Evolutionary conservation across 306 rosid species (phyloP).

Genomic region (Crotalaria pallida): DNA sequence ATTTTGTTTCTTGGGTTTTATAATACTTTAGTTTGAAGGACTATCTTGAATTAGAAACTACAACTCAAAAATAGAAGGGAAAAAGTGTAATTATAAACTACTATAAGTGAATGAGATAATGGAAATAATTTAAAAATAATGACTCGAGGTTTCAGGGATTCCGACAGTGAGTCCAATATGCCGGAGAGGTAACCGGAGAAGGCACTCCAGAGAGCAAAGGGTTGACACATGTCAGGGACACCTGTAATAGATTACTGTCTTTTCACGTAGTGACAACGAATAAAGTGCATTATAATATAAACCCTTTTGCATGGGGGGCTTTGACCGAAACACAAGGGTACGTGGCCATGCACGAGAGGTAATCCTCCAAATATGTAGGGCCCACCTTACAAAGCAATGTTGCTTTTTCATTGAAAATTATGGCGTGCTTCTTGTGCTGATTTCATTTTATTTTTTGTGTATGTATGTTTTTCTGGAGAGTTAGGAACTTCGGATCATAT

Average conservation of each 20-base stretch:
- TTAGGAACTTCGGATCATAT: too few species aligned
- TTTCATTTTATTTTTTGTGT: constrained; percentile 16
- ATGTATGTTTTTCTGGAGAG: background rate
- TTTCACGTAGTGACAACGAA: constrained; percentile 36
- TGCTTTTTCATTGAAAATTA: constrained; percentile 47
- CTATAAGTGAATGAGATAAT: background rate
- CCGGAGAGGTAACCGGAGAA: constrained; percentile 26
- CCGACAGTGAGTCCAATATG: constrained; percentile 23
- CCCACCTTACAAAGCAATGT: constrained; percentile 4
- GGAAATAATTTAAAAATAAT: background rate
- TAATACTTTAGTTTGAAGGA: background rate
- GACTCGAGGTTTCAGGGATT: constrained; percentile 11
- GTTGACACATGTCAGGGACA: constrained; percentile 33
- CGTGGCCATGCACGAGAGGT: constrained; percentile 38
- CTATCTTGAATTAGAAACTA: background rate
- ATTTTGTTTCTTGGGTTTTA: background rate
- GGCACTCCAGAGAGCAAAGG: constrained; percentile 7
- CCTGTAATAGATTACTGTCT: constrained; percentile 33
- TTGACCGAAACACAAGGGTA: constrained; percentile 28
- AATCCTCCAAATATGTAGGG: constrained; percentile 12
- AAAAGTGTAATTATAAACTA: background rate
- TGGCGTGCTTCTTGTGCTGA: constrained; percentile 70
- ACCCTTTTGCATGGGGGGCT: constrained; percentile 23
- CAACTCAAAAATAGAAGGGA: background rate
- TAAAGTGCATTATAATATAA: constrained; percentile 34